These are phyloP conservation scores for Aspergillus tubingensis DNA, from an alignment of 2,329 filamentous ascomycete genomes.

Conservation along the genomic window DNA sequence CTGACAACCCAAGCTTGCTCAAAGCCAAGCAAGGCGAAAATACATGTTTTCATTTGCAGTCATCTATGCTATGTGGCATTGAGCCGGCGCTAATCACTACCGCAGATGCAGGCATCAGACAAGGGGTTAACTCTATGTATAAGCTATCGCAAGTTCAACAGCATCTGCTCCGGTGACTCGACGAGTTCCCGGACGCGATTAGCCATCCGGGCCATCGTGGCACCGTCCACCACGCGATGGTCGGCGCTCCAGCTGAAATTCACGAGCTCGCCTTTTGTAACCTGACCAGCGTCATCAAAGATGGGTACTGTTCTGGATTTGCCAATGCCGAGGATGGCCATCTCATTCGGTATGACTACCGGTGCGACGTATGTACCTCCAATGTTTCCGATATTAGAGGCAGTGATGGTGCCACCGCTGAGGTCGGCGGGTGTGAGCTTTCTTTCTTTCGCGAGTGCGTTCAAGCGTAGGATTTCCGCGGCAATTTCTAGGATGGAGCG, in stretches of 20 bases:
- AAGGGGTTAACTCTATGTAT: not conserved
- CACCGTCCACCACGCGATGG: constrained; percentile 90
- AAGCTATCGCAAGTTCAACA: constrained; percentile 72
- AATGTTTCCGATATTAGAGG: constrained; percentile 95
- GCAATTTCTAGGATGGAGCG: constrained; percentile 79
- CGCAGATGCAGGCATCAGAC: not conserved
- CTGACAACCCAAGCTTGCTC: no score
- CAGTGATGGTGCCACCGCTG: constrained; percentile 84
- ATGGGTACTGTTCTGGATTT: constrained; percentile 77
- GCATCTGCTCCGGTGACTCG: constrained; percentile 84
- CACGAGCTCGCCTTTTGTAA: constrained; percentile 76
- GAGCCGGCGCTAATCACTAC: not conserved
- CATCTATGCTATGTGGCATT: constrained; percentile 9
- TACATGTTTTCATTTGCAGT: not conserved
- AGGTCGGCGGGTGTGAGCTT: constrained; percentile 76
- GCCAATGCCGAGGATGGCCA: constrained; percentile 88
- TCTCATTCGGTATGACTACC: constrained; percentile 85
- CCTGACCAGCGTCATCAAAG: constrained; percentile 60
- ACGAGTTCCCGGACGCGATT: constrained; percentile 76
- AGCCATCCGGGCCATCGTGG: constrained; percentile 88
- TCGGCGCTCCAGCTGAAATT: constrained; percentile 97
- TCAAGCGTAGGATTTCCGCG: constrained; percentile 71
- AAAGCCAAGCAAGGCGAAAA: not conserved
- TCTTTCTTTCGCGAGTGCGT: constrained; percentile 70
- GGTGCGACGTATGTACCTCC: constrained; percentile 90